phyloP scores from a whole-genome alignment of 371 early-diverging fungal genomes.

The Circinella umbellata region DNA sequence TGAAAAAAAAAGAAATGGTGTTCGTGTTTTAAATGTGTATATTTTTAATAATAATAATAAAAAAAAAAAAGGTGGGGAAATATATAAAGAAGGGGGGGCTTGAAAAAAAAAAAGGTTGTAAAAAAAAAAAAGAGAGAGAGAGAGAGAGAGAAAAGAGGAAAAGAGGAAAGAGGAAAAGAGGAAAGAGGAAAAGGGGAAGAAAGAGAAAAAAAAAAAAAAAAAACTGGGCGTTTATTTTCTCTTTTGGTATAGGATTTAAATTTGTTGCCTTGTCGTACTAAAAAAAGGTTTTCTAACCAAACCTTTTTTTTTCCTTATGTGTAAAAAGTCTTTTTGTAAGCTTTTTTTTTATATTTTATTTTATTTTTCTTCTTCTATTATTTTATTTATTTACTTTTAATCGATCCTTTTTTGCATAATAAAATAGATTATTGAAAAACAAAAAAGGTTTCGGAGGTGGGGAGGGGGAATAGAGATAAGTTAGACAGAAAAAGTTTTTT shows the following conservation, averaged over 20 bases:
- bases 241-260: neutral
- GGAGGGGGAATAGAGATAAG: slow-evolving; percentile 1
- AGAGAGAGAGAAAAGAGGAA: neutral
- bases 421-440: too few relatives aligned
- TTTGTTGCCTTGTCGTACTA: neutral
- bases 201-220: neutral
- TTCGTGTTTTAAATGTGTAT: neutral
- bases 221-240: slow-evolving; percentile 12
- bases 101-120: neutral
- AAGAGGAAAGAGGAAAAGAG: neutral
- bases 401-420: too few relatives aligned
- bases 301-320: too few relatives aligned
- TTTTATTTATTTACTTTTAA: too few relatives aligned
- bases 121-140: neutral
- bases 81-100: neutral
- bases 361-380: too few relatives aligned
- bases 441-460: too few relatives aligned
- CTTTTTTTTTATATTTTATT: too few relatives aligned
- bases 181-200: slow-evolving; percentile 2
- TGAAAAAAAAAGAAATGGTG: neutral
- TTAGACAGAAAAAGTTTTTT: neutral
- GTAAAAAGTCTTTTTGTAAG: too few relatives aligned
- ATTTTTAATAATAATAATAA: too few relatives aligned
- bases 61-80: too few relatives aligned
- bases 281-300: neutral